Evolutionary conservation across 768 basidiomycete species (phyloP), one percentile per base, ranked within the genome.

Genomic region (Rhodosporidiobolus odoratus): DNA sequence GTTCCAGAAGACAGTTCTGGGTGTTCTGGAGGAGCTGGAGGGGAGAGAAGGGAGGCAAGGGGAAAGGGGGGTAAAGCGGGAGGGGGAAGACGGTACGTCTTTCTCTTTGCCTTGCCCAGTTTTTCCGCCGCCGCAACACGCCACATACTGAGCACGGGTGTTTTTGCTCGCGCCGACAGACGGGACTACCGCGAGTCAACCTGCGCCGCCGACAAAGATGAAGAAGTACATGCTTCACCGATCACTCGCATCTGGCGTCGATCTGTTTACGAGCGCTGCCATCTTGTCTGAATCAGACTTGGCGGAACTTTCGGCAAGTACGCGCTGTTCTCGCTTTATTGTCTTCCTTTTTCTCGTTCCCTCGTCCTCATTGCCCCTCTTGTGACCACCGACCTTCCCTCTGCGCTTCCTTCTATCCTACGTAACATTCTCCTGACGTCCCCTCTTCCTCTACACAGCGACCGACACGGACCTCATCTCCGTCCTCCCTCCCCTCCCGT

Each of bases 211-310:
- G 38, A 62, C 12, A 10, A 62, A 30, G 53, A 15, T 32, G 9
- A 43, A 57, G 5, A 61, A 61, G 37, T 70, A 70, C 38, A 65
- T 70, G 64, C 62, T 70, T 30, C 69, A 70, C 50, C 50, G 69
- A n/a, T 47, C 59, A 4, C 64, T 65, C 16, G 40, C 59, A 30
- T 65, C 53, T 21, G 69, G 64, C 13, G 59, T 48, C 21, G 69
- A 70, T 54, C 47, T 70, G 23, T 70, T 70, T 40, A 70, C 69
- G n/a, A 61, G 58, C 25, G 64, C 69, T 1, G 64, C 69, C 4
- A 43, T 70, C 41, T 38, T 70, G 2, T 48, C 41, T 8, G 69
- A 65, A 19, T 21, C 37, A 3, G 69, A 70, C 23, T 43, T 70
- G 35, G 59, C 56, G 8, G 41, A 61, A 30, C 9, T 70, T 12